Evolutionary conservation across 2,329 filamentous ascomycete genomes (phyloP).

Genomic region (Pseudopithomyces maydicus): DNA sequence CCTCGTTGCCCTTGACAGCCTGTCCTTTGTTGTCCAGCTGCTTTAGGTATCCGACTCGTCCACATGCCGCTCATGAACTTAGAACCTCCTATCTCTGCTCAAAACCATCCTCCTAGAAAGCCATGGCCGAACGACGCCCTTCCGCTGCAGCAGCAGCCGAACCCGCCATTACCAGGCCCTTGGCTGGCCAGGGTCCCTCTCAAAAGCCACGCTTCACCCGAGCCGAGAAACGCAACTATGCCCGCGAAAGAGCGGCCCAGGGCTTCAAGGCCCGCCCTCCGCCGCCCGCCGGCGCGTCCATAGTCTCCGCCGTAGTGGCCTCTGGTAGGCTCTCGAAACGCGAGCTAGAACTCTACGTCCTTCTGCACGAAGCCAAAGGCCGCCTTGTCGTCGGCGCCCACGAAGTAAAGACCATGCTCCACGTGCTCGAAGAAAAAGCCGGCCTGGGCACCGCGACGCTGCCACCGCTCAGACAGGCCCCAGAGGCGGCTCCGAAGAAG

Average conservation of each 20-base stretch:
- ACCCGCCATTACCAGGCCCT: neutral
- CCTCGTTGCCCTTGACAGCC: neutral
- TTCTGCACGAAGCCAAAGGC: no score
- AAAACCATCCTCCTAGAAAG: neutral
- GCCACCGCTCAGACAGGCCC: conserved; percentile 2
- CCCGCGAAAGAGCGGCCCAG: conserved; percentile 6
- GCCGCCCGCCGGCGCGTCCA: neutral
- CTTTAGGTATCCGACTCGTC: neutral
- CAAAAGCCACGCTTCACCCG: conserved; percentile 10
- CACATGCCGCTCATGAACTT: neutral
- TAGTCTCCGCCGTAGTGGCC: neutral
- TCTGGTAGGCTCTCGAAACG: neutral
- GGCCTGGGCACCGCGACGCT: neutral
- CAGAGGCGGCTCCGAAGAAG: conserved; percentile 8
- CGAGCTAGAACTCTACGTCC: neutral
- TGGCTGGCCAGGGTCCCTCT: neutral
- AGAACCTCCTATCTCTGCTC: neutral
- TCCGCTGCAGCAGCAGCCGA: neutral
- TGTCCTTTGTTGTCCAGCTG: neutral
- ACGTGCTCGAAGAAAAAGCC: conserved; percentile 8
- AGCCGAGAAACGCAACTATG: conserved; percentile 13
- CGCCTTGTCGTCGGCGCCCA: neutral
- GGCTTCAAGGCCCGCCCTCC: neutral
- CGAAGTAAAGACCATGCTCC: neutral
- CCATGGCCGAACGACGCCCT: neutral